Percentiles rank a stretch among this genome's conserved stretches.
Conservation (phyloP, 2,329 filamentous ascomycete genomes). For the Ceratocystis harringtonii region DNA sequence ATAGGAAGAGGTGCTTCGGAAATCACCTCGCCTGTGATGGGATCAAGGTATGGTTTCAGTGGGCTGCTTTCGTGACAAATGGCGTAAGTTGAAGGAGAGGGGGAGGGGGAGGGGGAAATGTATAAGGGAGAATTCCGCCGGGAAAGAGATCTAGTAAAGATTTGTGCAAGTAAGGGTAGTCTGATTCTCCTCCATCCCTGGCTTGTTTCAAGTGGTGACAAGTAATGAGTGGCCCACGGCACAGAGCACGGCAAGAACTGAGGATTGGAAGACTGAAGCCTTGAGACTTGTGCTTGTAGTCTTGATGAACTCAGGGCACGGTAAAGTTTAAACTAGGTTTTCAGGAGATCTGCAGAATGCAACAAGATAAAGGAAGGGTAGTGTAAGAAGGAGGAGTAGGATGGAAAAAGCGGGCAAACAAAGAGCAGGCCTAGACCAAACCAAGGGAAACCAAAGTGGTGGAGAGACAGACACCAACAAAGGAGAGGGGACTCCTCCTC, state of each 20-base stretch:
- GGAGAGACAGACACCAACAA: neutral
- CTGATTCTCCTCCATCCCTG: neutral
- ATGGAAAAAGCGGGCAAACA: neutral
- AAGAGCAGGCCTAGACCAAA: neutral
- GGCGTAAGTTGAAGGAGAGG: neutral
- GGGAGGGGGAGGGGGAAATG: neutral
- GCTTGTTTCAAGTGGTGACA: slow-evolving; percentile 1
- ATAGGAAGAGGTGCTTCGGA: neutral
- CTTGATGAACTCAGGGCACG: neutral
- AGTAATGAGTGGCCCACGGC: neutral
- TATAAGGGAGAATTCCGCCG: neutral
- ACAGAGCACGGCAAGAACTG: neutral
- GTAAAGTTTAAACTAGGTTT: neutral
- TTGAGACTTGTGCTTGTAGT: neutral
- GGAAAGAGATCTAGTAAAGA: neutral
- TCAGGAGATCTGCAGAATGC: neutral
- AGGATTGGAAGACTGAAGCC: neutral
- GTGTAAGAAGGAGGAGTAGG: neutral
- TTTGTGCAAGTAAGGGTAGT: too few relatives aligned
- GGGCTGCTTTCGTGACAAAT: slow-evolving; percentile 1
- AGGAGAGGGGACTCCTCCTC: neutral
- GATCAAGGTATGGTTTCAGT: neutral
- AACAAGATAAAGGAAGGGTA: neutral
- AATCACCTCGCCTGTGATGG: slow-evolving; percentile 1
- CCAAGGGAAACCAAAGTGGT: neutral